Conservation (phyloP, 139 green algal species). For the Coccomyxa sp. region DNA sequence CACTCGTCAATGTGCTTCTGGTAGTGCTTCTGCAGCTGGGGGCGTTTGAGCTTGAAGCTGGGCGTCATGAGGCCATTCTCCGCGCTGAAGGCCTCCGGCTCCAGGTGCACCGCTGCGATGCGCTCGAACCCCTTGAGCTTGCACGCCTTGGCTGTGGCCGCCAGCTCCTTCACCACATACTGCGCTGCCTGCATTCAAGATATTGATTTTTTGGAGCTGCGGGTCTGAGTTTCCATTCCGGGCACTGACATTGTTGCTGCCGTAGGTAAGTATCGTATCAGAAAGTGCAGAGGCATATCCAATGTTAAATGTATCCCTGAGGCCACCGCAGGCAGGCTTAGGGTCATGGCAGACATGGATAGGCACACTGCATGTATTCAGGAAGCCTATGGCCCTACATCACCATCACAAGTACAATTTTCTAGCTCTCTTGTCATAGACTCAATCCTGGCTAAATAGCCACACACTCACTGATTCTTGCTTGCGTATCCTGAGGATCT, state of each 20-base stretch:
- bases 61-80: constrained; percentile 65
- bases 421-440: too few relatives aligned
- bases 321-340: neutral
- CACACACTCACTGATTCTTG: too few relatives aligned
- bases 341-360: neutral
- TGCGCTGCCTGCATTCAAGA: constrained; percentile 15
- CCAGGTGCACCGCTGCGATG: constrained; percentile 53
- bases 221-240: neutral
- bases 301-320: neutral
- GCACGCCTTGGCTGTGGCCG: constrained; percentile 33
- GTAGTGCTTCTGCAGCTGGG: constrained; percentile 70
- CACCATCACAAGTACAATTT: too few relatives aligned
- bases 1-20: constrained; percentile 49
- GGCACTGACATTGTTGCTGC: neutral
- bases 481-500: neutral
- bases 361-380: neutral
- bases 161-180: constrained; percentile 45
- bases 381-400: too few relatives aligned
- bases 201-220: neutral
- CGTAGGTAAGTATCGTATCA: neutral
- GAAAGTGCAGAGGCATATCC: neutral
- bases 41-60: constrained; percentile 92
- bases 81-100: constrained; percentile 22
- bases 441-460: too few relatives aligned
- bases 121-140: constrained; percentile 56